Base-by-base conservation (phyloP, 768 basidiomycete genomes). In the Agrocybe pediades region DNA sequence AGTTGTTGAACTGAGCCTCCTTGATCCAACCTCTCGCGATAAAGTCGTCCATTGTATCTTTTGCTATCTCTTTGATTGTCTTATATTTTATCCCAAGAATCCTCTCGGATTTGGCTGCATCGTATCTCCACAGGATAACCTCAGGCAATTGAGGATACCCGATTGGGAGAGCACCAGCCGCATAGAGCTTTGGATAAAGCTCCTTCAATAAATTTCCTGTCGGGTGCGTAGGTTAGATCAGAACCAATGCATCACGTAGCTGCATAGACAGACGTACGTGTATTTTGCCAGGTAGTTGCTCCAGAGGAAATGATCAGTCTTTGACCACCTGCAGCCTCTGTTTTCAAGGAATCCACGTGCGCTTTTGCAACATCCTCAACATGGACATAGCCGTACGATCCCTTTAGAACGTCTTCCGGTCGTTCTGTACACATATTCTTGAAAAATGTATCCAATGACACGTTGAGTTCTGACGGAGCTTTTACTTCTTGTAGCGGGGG, bases 281-380 rank as follows among this genome's bases (percentile, higher is more conserved):
- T 33, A 24, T 40, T 26, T 19, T 54, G 53, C 46, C 46, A 54
- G 25, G 53, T 54, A 3, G 41, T 40, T 26, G 33, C 20, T 48
- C 54, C 49, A 0, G 62, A 69, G 19, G 64, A 66, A 24, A 81
- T 54, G 58, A 87, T 75, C 60, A 86, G 77, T 36, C 86, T 69
- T 46, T 86, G 71, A 1, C 81, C 81, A 3, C 75, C 74, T 0
- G 84, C 84, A 8, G 74, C 74, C 4, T 71, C 68, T 19, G 68
- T 76, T 46, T 74, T 70, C 9, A 88, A 68, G 2, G 83, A 80
- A 3, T 66, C 64, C 1, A 75, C 72, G 59, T 88, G 86, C 0
- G 80, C 83, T 15, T 70, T 65, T 0, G 80, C 84, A 26, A 81
- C 62, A 59, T 84, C 81, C 16, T 77, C 72, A 2, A 81, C 78